Conservation (phyloP, 495 filamentous ascomycete species). For the Lasiosphaeria ovina region DNA sequence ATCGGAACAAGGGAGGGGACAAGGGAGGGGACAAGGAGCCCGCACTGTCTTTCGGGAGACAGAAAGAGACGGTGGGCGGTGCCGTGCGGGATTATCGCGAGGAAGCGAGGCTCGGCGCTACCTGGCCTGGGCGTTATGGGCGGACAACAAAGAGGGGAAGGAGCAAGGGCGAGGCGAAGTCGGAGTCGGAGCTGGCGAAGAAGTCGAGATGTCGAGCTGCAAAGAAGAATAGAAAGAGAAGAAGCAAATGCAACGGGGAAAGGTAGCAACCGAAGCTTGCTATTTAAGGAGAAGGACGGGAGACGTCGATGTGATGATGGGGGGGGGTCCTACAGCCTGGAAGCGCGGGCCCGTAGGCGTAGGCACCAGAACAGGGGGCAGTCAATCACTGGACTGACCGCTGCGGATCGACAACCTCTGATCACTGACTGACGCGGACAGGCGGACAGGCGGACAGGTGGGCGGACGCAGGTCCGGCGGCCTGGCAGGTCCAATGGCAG, state of each 20-base stretch:
- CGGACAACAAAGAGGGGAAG: background rate
- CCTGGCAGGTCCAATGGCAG: background rate
- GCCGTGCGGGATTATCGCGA: constrained; percentile 15
- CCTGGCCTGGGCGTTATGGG: background rate
- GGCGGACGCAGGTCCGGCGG: constrained; percentile 12
- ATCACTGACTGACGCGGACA: constrained; percentile 1
- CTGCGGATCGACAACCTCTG: background rate
- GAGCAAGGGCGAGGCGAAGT: constrained; percentile 1
- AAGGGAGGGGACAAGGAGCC: constrained; percentile 3
- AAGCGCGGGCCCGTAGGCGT: background rate
- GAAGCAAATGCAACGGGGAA: constrained; percentile 4
- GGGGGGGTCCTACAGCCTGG: background rate
- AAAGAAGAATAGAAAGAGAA: constrained; percentile 8
- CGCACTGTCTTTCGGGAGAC: background rate
- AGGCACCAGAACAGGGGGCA: constrained; percentile 10
- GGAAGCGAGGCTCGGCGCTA: background rate
- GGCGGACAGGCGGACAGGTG: constrained; percentile 1
- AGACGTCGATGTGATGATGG: background rate
- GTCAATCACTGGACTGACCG: background rate
- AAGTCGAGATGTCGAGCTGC: background rate
- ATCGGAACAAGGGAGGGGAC: constrained; percentile 7
- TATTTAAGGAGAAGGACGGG: background rate
- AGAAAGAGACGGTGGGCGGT: background rate
- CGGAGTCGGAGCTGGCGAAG: background rate
- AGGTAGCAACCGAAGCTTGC: constrained; percentile 2